These are phyloP conservation scores for Vaucheria bursata DNA, from an alignment of 352 stramenopile genomes.

Conservation along the genomic window DNA sequence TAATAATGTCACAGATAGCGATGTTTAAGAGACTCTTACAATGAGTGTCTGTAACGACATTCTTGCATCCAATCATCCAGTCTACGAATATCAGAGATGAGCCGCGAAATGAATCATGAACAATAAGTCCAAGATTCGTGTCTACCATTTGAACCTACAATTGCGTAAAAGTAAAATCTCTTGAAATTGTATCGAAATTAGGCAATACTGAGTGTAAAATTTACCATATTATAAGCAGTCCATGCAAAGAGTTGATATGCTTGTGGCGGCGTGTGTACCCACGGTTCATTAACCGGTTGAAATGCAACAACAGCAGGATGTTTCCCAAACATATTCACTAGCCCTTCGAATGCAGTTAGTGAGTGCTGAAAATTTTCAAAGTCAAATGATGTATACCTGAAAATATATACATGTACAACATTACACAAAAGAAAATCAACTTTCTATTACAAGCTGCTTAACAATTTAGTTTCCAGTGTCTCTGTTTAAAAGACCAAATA, in stretches of 20 bases:
- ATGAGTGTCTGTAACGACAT: background rate
- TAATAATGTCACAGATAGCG: too few species aligned
- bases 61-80: constrained; percentile 1
- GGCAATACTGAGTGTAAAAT: too few species aligned
- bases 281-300: background rate
- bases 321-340: background rate
- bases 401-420: background rate
- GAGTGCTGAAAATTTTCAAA: constrained; percentile 11
- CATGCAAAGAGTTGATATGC: constrained; percentile 3
- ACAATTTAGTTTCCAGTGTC: background rate
- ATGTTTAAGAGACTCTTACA: background rate
- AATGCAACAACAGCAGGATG: constrained; percentile 4
- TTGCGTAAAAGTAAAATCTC: background rate
- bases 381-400: constrained; percentile 3
- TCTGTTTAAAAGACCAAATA: too few species aligned
- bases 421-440: background rate
- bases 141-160: background rate
- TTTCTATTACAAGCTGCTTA: background rate
- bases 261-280: background rate
- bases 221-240: constrained; percentile 10
- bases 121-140: background rate
- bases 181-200: too few species aligned
- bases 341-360: background rate
- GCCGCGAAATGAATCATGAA: background rate
- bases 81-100: background rate